These are phyloP conservation scores for Fagopyrum esculentum DNA, from an alignment of 148 eudicot genomes.

Conservation along the genomic window DNA sequence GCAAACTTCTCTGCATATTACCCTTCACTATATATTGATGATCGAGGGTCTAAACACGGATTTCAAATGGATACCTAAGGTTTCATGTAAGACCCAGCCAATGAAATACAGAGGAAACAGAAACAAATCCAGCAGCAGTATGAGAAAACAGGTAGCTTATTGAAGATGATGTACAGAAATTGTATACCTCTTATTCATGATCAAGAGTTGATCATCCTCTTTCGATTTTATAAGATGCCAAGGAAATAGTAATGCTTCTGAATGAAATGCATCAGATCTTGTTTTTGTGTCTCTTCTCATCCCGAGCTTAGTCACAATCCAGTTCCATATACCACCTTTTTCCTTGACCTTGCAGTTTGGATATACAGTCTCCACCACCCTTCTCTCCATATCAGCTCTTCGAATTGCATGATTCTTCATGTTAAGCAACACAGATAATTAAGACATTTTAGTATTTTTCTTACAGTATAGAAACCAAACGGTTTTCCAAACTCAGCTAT, in stretches of 20 bases:
- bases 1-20: neutral
- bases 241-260: slow-evolving; percentile 56
- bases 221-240: slow-evolving; percentile 74
- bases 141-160: neutral
- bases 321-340: slow-evolving; percentile 43
- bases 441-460: neutral
- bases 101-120: neutral
- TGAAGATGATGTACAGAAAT: neutral
- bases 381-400: slow-evolving; percentile 78
- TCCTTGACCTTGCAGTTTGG: slow-evolving; percentile 37
- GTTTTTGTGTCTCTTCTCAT: slow-evolving; percentile 20
- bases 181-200: slow-evolving; percentile 67
- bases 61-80: neutral
- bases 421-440: slow-evolving; percentile 9
- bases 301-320: slow-evolving; percentile 62
- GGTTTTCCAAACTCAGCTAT: neutral
- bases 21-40: neutral
- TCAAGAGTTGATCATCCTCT: slow-evolving; percentile 30
- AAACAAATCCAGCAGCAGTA: neutral
- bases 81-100: neutral
- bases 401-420: slow-evolving; percentile 91
- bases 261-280: slow-evolving; percentile 37
- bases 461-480: neutral
- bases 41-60: neutral
- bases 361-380: slow-evolving; percentile 70